Evolutionary conservation across 352 stramenopile species (phyloP).

Genomic region (Peronospora tabacina): DNA sequence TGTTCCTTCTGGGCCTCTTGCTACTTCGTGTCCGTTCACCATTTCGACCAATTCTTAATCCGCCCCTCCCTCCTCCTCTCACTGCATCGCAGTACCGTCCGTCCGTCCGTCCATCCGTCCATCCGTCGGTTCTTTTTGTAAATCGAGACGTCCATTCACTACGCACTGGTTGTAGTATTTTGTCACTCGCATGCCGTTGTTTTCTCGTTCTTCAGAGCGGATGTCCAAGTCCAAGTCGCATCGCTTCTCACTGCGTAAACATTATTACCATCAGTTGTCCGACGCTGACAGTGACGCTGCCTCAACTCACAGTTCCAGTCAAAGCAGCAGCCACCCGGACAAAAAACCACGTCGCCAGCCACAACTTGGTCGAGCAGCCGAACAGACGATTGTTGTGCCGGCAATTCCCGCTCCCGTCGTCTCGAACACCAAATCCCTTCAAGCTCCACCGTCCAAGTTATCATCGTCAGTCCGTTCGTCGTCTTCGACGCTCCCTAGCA

Average conservation of each 20-base stretch:
- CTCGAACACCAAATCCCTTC: constrained; percentile 18
- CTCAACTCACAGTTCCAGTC: constrained; percentile 16
- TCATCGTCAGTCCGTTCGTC: constrained; percentile 55
- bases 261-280: constrained; percentile 26
- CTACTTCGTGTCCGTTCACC: too few relatives aligned
- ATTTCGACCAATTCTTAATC: too few relatives aligned
- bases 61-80: not conserved
- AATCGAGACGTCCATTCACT: not conserved
- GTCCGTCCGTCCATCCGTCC: not conserved
- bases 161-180: constrained; percentile 13
- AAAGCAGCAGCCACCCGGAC: constrained; percentile 15
- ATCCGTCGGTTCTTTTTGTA: too few relatives aligned
- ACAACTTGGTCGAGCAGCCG: constrained; percentile 11
- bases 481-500: constrained; percentile 34
- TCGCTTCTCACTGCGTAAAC: constrained; percentile 64
- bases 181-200: constrained; percentile 46
- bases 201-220: constrained; percentile 43
- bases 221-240: constrained; percentile 41
- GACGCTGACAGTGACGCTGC: constrained; percentile 14
- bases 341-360: constrained; percentile 21
- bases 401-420: constrained; percentile 1
- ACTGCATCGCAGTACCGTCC: not conserved
- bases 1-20: too few relatives aligned
- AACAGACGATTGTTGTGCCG: constrained; percentile 24
- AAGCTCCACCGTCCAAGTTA: constrained; percentile 27